Base-by-base conservation (phyloP, 805 yeast species). In the Metschnikowia cubensis region DNA sequence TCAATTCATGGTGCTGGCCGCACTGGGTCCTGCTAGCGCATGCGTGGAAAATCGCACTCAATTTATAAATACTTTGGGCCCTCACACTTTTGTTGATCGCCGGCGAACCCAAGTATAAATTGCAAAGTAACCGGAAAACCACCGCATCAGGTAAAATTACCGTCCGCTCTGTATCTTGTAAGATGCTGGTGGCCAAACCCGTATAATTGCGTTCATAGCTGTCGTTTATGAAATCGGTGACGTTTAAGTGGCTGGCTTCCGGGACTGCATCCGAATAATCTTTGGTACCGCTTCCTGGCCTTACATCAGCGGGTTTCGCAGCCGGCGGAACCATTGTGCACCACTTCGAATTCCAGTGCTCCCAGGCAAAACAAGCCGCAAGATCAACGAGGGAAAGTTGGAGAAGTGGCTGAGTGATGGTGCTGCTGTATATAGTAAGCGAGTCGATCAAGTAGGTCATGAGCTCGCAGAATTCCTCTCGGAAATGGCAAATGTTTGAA, bases 261-360 rank as follows among this genome's bases (percentile, higher is more conserved):
- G 42, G 20, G 10, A 20, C 36, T 33, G 45, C 22, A 21, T 32
- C 36, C 15, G 37, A 20, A 20, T 33, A 33, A 29, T 33, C 37
- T 31, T 25, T 17, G 17, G 13, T 14, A 20, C 25, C 25, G 14
- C 29, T 25, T 10, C 29, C 29, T 4, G 18, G 22, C 15, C 14
- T 25, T 11, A 21, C 31, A 14, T 25, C 21, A n/a, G 43, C 40
- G 39, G 49, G 33, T 21, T 48, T 50, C 17, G 50, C 47, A 22
- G 48, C 50, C 32, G 41, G 20, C 2, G 45, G 42, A 17, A 44
- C 37, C 29, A 50, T 36, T 4, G 39, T 35, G 22, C 51, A 47
- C 44, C 44, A 36, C 4, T 48, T 49, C 46, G 50, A 49, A 31
- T 52, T 47, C 59, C 59, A 56, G 34, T 56, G 59, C 18, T 51